Evolutionary conservation across 306 rosid genomes (phyloP).

Genomic region (Bauhinia variegata): DNA sequence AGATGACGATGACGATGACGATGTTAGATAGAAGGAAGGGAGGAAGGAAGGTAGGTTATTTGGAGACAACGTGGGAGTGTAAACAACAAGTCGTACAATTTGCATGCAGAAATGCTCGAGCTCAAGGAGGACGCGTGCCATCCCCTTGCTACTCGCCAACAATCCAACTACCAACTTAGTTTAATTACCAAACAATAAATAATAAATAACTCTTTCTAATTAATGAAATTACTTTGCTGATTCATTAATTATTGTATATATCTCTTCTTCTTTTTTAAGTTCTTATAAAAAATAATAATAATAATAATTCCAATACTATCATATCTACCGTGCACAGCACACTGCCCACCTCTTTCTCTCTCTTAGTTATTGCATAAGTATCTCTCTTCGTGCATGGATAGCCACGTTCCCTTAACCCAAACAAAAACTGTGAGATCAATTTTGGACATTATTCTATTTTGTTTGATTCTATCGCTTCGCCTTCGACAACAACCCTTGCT

Average conservation of each 20-base stretch:
- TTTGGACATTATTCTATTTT: too few species aligned
- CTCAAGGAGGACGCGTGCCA: background rate
- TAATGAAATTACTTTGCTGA: background rate
- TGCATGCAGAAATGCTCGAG: background rate
- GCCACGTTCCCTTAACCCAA: background rate
- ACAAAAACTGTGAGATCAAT: background rate
- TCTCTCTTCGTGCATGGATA: background rate
- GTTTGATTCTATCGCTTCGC: too few species aligned
- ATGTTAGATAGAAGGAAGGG: background rate
- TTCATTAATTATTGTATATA: too few species aligned
- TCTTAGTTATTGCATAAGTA: background rate
- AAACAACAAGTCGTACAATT: background rate
- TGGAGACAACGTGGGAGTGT: slow-evolving; percentile 1
- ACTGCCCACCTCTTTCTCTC: background rate
- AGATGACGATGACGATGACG: background rate
- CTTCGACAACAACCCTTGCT: too few species aligned
- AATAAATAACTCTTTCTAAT: background rate
- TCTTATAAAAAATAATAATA: too few species aligned
- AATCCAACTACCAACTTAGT: too few species aligned
- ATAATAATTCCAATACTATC: background rate
- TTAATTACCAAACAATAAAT: background rate
- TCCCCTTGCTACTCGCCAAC: too few species aligned
- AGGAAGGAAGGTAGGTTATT: too few species aligned
- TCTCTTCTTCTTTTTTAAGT: too few species aligned
- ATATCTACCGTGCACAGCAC: too few species aligned